Conservation (phyloP, 805 yeast genomes). For the Millerago galiae region DNA sequence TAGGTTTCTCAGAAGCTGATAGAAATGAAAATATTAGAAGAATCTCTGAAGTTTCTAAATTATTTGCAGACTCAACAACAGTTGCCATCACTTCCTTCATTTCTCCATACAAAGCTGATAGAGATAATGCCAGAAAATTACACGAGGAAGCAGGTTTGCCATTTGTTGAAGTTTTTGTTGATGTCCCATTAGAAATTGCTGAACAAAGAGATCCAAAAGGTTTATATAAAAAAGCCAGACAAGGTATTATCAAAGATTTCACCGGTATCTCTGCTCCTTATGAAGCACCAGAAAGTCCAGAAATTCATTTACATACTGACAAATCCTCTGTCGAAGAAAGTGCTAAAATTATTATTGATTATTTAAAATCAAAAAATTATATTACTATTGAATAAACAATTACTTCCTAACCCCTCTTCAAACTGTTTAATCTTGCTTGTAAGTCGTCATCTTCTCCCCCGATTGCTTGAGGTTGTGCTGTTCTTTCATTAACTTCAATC, state of each 20-base stretch:
- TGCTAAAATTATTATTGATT: conserved; percentile 64
- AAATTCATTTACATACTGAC: conserved; percentile 73
- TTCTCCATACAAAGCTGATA: conserved; percentile 82
- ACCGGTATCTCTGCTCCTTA: conserved; percentile 96
- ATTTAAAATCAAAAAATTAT: conserved; percentile 46
- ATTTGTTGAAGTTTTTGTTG: conserved; percentile 85
- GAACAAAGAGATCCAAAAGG: conserved; percentile 98
- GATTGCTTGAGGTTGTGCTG: conserved; percentile 55
- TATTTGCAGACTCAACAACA: conserved; percentile 89
- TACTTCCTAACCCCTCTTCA: conserved; percentile 43
- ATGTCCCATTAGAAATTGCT: conserved; percentile 90
- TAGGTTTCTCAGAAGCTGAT: conserved; percentile 87
- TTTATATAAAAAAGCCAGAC: conserved; percentile 91
- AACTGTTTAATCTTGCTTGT: conserved; percentile 81
- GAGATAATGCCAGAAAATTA: conserved; percentile 78
- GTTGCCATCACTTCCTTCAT: conserved; percentile 89
- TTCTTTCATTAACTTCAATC: conserved; percentile 27
- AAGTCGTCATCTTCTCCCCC: conserved; percentile 66
- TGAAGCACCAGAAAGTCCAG: conserved; percentile 85
- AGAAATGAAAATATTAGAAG: conserved; percentile 94
- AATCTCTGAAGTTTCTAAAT: conserved; percentile 88
- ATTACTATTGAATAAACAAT: conserved; percentile 9
- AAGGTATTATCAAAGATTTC: conserved; percentile 88
- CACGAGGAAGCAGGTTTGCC: conserved; percentile 73
- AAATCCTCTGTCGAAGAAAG: conserved; percentile 71